These are phyloP conservation scores for Fonsecaea multimorphosa DNA, from an alignment of 2,329 filamentous ascomycete species.

Conservation along the genomic window DNA sequence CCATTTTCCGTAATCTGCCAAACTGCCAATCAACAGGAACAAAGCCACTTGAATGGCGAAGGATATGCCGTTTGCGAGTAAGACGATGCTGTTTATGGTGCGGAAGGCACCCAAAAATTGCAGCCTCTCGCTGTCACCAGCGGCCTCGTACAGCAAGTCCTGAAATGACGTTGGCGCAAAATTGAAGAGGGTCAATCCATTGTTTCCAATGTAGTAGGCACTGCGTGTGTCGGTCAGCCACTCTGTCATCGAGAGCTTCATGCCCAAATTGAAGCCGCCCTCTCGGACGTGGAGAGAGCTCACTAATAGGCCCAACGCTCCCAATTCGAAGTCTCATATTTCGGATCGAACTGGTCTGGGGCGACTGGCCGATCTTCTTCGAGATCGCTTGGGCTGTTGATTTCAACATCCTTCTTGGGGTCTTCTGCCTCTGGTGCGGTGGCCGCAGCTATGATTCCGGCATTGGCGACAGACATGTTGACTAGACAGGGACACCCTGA, in stretches of 20 bases:
- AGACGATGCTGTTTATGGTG: conserved; percentile 69
- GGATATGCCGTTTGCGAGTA: conserved; percentile 70
- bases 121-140: conserved; percentile 59
- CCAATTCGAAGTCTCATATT: conserved; percentile 57
- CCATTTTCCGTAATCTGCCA: conserved; percentile 69
- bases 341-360: conserved; percentile 62
- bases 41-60: conserved; percentile 69
- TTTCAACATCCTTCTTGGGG: conserved; percentile 26
- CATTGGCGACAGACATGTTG: conserved; percentile 39
- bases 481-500: not conserved
- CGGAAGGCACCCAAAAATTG: conserved; percentile 62
- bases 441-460: conserved; percentile 34
- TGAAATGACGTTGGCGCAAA: conserved; percentile 70
- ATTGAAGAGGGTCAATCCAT: conserved; percentile 68
- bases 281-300: not conserved
- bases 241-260: not conserved
- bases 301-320: conserved; percentile 65
- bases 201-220: conserved; percentile 70
- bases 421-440: conserved; percentile 34
- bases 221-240: not conserved
- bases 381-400: conserved; percentile 3
- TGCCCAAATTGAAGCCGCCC: not conserved
- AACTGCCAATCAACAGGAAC: conserved; percentile 55
- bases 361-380: conserved; percentile 53
- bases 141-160: conserved; percentile 67